phyloP scores from a whole-genome alignment of 495 filamentous ascomycete species.

The Parathielavia appendiculata region DNA sequence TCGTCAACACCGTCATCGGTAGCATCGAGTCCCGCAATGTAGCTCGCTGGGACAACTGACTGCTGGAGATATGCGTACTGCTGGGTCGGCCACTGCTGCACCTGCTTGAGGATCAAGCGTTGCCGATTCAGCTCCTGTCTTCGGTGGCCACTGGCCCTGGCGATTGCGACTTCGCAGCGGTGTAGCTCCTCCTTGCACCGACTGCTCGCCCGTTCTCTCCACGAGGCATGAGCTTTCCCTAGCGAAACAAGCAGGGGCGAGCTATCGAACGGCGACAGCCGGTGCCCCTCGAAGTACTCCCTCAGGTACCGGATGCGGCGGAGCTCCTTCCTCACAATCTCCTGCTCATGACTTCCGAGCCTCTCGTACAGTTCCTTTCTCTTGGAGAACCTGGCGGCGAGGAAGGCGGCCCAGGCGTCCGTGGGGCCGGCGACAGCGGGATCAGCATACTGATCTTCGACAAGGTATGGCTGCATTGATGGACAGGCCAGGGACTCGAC shows the following conservation, averaged over 20 bases:
- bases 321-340: slow-evolving; percentile 25
- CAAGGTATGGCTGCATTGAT: slow-evolving; percentile 19
- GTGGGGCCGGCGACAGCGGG: slow-evolving; percentile 15
- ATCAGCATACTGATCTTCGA: slow-evolving; percentile 25
- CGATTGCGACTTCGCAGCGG: slow-evolving; percentile 16
- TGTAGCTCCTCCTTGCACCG: slow-evolving; percentile 18
- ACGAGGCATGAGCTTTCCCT: slow-evolving; percentile 19
- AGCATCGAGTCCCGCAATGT: slow-evolving; percentile 20
- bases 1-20: slow-evolving; percentile 24
- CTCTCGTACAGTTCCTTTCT: slow-evolving; percentile 21
- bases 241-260: slow-evolving; percentile 16
- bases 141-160: slow-evolving; percentile 10
- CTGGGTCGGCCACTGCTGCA: slow-evolving; percentile 22
- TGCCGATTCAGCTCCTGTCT: slow-evolving; percentile 13
- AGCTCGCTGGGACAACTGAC: slow-evolving; percentile 18
- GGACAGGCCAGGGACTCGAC: not conserved
- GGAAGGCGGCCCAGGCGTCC: slow-evolving; percentile 26
- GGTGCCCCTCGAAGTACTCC: slow-evolving; percentile 22
- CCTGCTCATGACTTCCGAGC: slow-evolving; percentile 22
- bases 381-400: slow-evolving; percentile 22
- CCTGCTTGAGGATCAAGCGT: slow-evolving; percentile 21
- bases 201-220: slow-evolving; percentile 16
- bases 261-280: slow-evolving; percentile 17
- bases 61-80: slow-evolving; percentile 13
- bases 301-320: slow-evolving; percentile 25